Evolutionary conservation across 2,329 filamentous ascomycete species (phyloP).

Genomic region (Xylariaceae sp.): DNA sequence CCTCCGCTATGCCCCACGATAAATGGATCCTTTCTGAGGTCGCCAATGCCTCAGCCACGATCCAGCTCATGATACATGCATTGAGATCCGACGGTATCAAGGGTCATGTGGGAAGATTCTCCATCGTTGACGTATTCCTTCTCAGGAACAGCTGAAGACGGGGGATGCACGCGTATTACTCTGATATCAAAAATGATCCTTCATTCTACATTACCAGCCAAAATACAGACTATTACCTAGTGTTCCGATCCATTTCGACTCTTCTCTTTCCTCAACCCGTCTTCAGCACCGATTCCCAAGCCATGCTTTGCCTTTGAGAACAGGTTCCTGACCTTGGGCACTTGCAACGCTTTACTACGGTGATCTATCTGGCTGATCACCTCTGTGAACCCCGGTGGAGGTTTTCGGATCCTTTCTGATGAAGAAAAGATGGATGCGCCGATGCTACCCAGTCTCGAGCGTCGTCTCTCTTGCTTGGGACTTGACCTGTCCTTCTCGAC

Average conservation of each 20-base stretch:
- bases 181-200: not conserved
- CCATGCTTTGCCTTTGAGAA: slow-evolving; percentile 25
- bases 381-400: slow-evolving; percentile 14
- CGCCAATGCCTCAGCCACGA: no score
- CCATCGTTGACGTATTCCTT: no score
- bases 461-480: slow-evolving; percentile 16
- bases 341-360: slow-evolving; percentile 9
- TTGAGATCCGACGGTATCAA: no score
- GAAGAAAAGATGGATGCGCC: slow-evolving; percentile 8
- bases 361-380: slow-evolving; percentile 14
- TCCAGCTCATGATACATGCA: no score
- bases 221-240: slow-evolving; percentile 17
- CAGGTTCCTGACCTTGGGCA: slow-evolving; percentile 23
- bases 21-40: no score
- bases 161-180: not conserved
- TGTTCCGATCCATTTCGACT: slow-evolving; percentile 22
- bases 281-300: slow-evolving; percentile 21
- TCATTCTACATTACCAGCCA: not conserved
- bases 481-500: slow-evolving; percentile 3
- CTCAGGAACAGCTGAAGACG: no score
- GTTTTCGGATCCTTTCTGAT: slow-evolving; percentile 5
- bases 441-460: slow-evolving; percentile 17
- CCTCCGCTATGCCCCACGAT: no score
- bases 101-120: no score
- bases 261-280: slow-evolving; percentile 22